These are phyloP conservation scores for Extremus antarcticus DNA, from an alignment of 495 filamentous ascomycete species.

Conservation along the genomic window DNA sequence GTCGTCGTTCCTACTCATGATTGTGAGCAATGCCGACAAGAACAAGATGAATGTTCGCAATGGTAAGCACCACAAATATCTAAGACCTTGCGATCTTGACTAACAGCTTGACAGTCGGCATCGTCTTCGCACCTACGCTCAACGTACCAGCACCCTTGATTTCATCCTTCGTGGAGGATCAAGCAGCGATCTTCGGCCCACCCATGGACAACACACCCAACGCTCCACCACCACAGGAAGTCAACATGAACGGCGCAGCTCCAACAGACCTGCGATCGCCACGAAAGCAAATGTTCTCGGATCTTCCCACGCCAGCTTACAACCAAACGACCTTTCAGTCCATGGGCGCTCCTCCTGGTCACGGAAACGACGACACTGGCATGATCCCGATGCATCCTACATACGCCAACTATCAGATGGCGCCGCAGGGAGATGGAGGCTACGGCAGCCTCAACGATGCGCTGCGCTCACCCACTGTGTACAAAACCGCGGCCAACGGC, in stretches of 20 bases:
- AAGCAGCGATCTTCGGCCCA: constrained; percentile 70
- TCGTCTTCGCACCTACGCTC: constrained; percentile 95
- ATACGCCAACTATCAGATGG: constrained; percentile 35
- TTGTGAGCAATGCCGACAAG: constrained; percentile 75
- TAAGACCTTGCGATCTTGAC: not conserved
- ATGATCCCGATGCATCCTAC: constrained; percentile 52
- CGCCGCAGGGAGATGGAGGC: constrained; percentile 19
- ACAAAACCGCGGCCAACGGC: not conserved
- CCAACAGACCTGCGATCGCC: constrained; percentile 56
- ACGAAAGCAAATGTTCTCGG: constrained; percentile 58
- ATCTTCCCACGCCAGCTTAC: constrained; percentile 55
- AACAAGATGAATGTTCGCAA: constrained; percentile 99
- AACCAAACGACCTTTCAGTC: constrained; percentile 47
- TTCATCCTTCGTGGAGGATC: constrained; percentile 85
- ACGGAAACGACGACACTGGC: constrained; percentile 45
- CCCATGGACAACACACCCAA: constrained; percentile 44
- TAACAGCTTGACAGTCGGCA: constrained; percentile 50
- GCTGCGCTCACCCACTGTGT: constrained; percentile 12
- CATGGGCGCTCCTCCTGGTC: constrained; percentile 11
- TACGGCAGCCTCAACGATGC: constrained; percentile 31
- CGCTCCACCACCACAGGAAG: not conserved
- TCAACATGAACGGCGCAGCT: constrained; percentile 26
- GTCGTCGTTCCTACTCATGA: constrained; percentile 73
- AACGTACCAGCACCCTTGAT: constrained; percentile 96
- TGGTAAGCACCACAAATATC: constrained; percentile 22